A percentile compares a stretch with the other conserved stretches of the same genome.
Evolutionary conservation across 352 stramenopile genomes (phyloP).

Genomic region (Phytophthora colocasiae): DNA sequence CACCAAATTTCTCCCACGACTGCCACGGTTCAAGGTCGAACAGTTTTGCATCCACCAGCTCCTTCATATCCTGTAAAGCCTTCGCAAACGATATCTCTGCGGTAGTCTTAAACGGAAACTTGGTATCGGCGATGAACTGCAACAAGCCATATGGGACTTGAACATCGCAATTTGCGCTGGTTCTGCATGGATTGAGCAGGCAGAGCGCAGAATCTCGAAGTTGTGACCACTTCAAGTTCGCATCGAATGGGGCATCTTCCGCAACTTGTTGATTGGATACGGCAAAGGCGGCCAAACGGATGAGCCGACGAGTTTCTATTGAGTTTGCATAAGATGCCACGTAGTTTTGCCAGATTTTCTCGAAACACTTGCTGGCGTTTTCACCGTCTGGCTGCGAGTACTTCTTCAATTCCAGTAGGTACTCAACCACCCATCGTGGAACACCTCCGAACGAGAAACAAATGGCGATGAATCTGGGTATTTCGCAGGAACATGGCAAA

Average conservation of each 20-base stretch:
- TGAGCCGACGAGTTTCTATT: background rate
- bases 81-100: conserved; percentile 1
- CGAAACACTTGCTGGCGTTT: conserved; percentile 4
- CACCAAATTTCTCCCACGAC: conserved; percentile 36
- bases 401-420: conserved; percentile 3
- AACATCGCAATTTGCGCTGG: background rate
- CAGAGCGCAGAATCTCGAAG: conserved; percentile 39
- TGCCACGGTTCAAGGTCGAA: conserved; percentile 10
- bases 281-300: conserved; percentile 21
- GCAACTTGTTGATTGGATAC: background rate
- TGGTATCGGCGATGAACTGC: background rate
- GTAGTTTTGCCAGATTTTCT: background rate
- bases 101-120: background rate
- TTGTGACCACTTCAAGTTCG: conserved; percentile 27
- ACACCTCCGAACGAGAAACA: conserved; percentile 17
- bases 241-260: conserved; percentile 9
- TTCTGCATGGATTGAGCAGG: conserved; percentile 16
- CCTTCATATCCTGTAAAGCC: conserved; percentile 7
- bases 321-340: background rate
- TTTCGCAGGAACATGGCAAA: conserved; percentile 1
- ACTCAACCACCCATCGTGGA: conserved; percentile 18
- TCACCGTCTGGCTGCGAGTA: background rate
- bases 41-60: conserved; percentile 8
- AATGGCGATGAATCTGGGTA: conserved; percentile 1
- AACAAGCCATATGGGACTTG: conserved; percentile 22